A percentile compares a stretch with the other conserved stretches of the same genome.
Evolutionary conservation across 306 rosid genomes (phyloP).

Genomic region (Luffa aegyptiaca): DNA sequence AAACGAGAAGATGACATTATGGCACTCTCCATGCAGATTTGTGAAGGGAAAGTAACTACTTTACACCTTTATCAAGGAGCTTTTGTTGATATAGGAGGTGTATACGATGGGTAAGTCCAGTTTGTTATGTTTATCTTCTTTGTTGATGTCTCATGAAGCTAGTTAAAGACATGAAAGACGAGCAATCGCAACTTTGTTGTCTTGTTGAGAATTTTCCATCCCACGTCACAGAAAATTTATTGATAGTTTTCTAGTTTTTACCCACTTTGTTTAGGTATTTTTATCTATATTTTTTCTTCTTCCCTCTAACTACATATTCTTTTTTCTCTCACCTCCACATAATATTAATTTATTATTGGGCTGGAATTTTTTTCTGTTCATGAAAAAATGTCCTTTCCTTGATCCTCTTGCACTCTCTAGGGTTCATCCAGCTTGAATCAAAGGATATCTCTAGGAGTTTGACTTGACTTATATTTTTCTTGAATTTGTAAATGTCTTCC

Average conservation of each 20-base stretch:
- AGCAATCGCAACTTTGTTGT: not conserved
- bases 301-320: not conserved
- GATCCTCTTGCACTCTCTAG: not conserved
- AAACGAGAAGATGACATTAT: not conserved
- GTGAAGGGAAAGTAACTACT: conserved; percentile 71
- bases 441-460: not conserved
- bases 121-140: not conserved
- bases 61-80: conserved; percentile 96
- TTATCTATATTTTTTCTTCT: not conserved
- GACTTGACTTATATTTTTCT: not conserved
- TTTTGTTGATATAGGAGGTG: conserved; percentile 96
- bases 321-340: not conserved
- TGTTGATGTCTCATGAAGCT: not conserved
- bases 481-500: conserved; percentile 7
- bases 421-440: not conserved
- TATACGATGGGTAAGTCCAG: conserved; percentile 71
- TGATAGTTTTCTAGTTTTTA: not conserved
- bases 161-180: not conserved
- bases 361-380: not conserved
- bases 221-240: not conserved
- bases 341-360: not conserved
- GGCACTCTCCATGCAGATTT: conserved; percentile 48
- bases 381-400: not conserved
- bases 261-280: not conserved
- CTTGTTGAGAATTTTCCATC: not conserved